These are phyloP conservation scores for Truncatella angustata DNA, from an alignment of 2,329 filamentous ascomycete genomes.

Conservation along the genomic window DNA sequence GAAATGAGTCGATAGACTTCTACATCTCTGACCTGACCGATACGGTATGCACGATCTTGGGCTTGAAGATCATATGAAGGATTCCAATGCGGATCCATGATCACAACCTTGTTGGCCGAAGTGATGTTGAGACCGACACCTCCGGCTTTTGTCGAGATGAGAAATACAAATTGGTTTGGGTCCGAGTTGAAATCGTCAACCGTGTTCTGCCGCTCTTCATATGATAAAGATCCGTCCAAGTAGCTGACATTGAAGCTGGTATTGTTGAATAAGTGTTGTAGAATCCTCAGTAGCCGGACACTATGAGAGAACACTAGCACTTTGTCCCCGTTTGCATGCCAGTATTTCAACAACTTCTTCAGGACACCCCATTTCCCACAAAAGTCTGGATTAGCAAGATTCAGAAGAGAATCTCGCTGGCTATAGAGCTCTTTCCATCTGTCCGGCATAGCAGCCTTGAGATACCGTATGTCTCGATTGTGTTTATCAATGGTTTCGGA, in stretches of 20 bases:
- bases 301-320: conserved; percentile 94
- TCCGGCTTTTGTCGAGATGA: conserved; percentile 91
- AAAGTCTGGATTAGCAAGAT: conserved; percentile 82
- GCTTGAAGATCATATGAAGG: conserved; percentile 92
- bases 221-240: conserved; percentile 79
- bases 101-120: conserved; percentile 95
- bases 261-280: conserved; percentile 81
- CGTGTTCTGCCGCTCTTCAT: conserved; percentile 76
- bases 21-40: conserved; percentile 88
- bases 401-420: conserved; percentile 74
- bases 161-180: conserved; percentile 84
- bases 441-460: conserved; percentile 73
- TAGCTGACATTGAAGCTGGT: conserved; percentile 92
- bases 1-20: conserved; percentile 93
- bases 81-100: conserved; percentile 98
- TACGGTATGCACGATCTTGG: conserved; percentile 93
- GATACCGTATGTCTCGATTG: conserved; percentile 69
- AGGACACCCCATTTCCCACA: conserved; percentile 97
- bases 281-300: conserved; percentile 78
- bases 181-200: conserved; percentile 94
- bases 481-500: conserved; percentile 70
- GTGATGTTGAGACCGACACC: conserved; percentile 96
- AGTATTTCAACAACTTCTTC: conserved; percentile 81
- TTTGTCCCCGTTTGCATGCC: conserved; percentile 88
- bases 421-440: conserved; percentile 72